These are phyloP conservation scores for Fusarium praegraminearum DNA, from an alignment of 2,329 filamentous ascomycete genomes.

Conservation along the genomic window DNA sequence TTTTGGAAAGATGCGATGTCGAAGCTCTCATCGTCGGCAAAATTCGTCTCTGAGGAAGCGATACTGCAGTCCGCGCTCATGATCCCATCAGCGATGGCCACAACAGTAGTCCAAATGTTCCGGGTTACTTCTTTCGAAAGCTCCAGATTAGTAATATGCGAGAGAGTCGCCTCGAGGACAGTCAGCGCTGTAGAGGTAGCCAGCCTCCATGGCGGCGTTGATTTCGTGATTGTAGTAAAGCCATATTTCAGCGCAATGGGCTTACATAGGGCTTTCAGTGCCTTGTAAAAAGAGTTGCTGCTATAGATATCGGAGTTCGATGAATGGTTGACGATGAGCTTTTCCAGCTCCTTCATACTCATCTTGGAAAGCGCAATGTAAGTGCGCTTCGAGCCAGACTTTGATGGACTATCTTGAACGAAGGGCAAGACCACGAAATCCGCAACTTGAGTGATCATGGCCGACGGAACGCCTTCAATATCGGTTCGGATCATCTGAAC, in stretches of 20 bases:
- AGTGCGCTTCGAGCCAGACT: conserved; percentile 70
- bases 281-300: conserved; percentile 73
- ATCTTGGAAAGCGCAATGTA: conserved; percentile 91
- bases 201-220: conserved; percentile 80
- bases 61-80: conserved; percentile 71
- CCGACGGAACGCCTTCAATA: conserved; percentile 71
- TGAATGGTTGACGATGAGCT: conserved; percentile 69
- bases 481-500: conserved; percentile 77
- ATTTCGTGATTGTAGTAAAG: conserved; percentile 78
- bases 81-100: conserved; percentile 75
- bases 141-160: conserved; percentile 65
- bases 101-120: conserved; percentile 77
- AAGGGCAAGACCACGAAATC: conserved; percentile 80
- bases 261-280: conserved; percentile 74
- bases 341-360: conserved; percentile 77
- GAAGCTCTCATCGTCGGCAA: conserved; percentile 79
- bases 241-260: conserved; percentile 85
- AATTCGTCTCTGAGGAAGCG: conserved; percentile 59
- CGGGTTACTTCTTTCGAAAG: conserved; percentile 61
- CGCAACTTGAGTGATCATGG: conserved; percentile 76
- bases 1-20: conserved; percentile 81
- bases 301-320: conserved; percentile 75
- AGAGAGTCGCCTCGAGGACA: conserved; percentile 75
- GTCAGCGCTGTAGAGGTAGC: conserved; percentile 78
- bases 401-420: conserved; percentile 53